Base-by-base conservation (phyloP, 306 rosid species). In the Vigna angularis region DNA sequence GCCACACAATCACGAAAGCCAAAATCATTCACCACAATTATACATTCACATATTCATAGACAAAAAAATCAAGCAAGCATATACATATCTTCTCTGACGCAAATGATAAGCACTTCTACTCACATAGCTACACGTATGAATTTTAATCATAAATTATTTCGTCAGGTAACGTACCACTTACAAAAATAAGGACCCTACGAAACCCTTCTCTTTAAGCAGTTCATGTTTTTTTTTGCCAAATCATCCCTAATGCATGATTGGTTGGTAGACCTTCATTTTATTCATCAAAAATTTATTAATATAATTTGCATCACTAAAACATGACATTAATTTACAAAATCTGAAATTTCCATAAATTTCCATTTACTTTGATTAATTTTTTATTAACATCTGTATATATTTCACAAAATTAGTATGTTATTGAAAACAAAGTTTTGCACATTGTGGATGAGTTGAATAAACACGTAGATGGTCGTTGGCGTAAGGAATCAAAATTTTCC, bases 61-160 rank as follows among this genome's bases (percentile, higher is more conserved):
- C 34, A 75, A 44, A 40, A 56, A 74, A 26, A 82, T 70, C 86
- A 79, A 56, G 71, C 88, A 85, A 85, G 71, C 84, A 79, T 78
- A 58, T 68, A 26, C 3, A 17, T 68, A 17, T 34, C 45, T 49
- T 45, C 8, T 30, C 45, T 82, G 73, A 79, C 61, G 53, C 63
- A 24, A 73, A 79, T 42, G 69, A 82, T 62, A 12, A 32, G 78
- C 55, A 26, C 40, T 82, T 55, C 53, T 15, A 65, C 15, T 85
- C 86, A 86, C 87, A 72, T 30, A 36, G 62, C 9, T 66, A 75
- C 78, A 70, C 81, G 83, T 72, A 79, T 64, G 36, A 79, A 74
- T 57, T 78, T 75, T 34, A 74, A 64, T 69, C 45, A 78, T 70
- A 36, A 53, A 69, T 82, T 16, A 74, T 74, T 65, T 47, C 73